phyloP scores from a whole-genome alignment of 768 basidiomycete species.

The Porpolomopsis calyptriformis region DNA sequence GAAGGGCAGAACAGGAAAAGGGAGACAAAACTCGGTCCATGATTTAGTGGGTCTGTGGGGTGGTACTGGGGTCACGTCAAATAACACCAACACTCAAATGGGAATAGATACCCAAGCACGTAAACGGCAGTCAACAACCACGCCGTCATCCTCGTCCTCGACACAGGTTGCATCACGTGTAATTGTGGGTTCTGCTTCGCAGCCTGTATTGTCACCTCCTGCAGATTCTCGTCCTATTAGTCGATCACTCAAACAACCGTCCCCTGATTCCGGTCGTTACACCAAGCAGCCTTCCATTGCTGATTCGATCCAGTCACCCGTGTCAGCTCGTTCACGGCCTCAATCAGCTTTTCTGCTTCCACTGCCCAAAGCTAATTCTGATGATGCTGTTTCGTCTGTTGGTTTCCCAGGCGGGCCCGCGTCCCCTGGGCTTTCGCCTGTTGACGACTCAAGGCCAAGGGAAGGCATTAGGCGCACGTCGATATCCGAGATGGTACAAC shows the following conservation, averaged over 20 bases:
- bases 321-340: slow-evolving; percentile 48
- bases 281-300: slow-evolving; percentile 14
- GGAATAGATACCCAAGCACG: not conserved
- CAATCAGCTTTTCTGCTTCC: slow-evolving; percentile 78
- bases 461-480: slow-evolving; percentile 49
- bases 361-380: slow-evolving; percentile 36
- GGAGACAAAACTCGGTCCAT: slow-evolving; percentile 74
- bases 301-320: slow-evolving; percentile 17
- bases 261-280: slow-evolving; percentile 7
- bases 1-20: slow-evolving; percentile 28
- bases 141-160: not conserved
- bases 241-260: slow-evolving; percentile 3
- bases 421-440: slow-evolving; percentile 33
- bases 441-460: slow-evolving; percentile 34
- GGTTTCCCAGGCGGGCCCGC: slow-evolving; percentile 12
- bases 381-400: slow-evolving; percentile 17
- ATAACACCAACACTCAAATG: slow-evolving; percentile 29
- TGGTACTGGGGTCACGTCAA: slow-evolving; percentile 29
- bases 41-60: slow-evolving; percentile 75
- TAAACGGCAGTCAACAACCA: slow-evolving; percentile 10
- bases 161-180: not conserved
- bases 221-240: not conserved
- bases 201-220: slow-evolving; percentile 14
- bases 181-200: slow-evolving; percentile 14
- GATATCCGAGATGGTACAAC: slow-evolving; percentile 80